Percentiles rank a stretch among this genome's conserved stretches.
These are phyloP conservation scores for Dimocarpus longan DNA, from an alignment of 345 rosid genomes.

Conservation along the genomic window DNA sequence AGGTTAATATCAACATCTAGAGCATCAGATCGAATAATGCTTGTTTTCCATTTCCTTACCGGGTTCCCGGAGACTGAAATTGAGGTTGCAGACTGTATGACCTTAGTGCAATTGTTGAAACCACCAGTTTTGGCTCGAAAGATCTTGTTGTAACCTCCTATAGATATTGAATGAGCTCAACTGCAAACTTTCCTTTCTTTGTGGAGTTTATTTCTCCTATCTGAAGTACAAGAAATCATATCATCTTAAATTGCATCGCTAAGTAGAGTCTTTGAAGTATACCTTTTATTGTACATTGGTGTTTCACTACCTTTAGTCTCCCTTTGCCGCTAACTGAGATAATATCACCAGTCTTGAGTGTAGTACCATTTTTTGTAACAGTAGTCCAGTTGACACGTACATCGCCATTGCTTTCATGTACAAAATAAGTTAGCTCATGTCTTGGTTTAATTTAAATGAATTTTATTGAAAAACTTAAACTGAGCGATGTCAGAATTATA, in stretches of 20 bases:
- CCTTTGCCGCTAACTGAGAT: conserved; percentile 92
- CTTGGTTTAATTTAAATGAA: background rate
- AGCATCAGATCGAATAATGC: background rate
- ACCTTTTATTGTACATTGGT: background rate
- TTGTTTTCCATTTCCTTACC: background rate
- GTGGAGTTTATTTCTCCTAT: conserved; percentile 81
- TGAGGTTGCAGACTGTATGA: background rate
- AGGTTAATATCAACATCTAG: background rate
- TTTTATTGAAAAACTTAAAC: background rate
- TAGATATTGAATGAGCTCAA: conserved; percentile 76
- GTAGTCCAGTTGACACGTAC: conserved; percentile 87
- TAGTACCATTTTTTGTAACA: conserved; percentile 70
- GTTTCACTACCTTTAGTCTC: conserved; percentile 62
- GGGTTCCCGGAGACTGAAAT: background rate
- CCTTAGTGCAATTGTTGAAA: background rate
- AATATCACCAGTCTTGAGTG: conserved; percentile 74
- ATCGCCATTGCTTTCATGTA: conserved; percentile 56
- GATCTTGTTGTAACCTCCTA: conserved; percentile 24
- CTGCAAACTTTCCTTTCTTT: conserved; percentile 75
- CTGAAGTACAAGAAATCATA: conserved; percentile 30
- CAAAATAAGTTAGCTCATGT: background rate
- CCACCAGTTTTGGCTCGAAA: background rate
- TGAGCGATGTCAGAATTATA: background rate
- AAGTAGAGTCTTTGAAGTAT: background rate
- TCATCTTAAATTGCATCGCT: background rate